A percentile compares a stretch with the other conserved stretches of the same genome.
Conservation (phyloP, 768 basidiomycete genomes). For the Panellus pusillus region DNA sequence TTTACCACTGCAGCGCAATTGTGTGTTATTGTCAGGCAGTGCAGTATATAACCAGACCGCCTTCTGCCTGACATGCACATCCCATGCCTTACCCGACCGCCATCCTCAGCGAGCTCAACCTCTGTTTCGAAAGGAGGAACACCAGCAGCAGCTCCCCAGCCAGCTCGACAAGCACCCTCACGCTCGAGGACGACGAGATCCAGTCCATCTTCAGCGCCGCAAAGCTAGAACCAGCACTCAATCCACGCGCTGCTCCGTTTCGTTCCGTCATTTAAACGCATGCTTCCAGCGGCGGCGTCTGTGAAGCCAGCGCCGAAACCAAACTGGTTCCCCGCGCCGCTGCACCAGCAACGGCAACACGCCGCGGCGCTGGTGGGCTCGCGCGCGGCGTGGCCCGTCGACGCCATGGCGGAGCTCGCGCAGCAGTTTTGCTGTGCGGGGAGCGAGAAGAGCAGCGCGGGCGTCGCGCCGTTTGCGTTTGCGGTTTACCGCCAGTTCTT, state of each 20-base stretch:
- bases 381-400: conserved; percentile 18
- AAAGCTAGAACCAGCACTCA: conserved; percentile 8
- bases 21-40: conserved; percentile 2
- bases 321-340: conserved; percentile 12
- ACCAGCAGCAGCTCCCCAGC: conserved; percentile 13
- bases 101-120: conserved; percentile 16
- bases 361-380: conserved; percentile 11
- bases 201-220: conserved; percentile 8
- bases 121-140: conserved; percentile 13
- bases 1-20: neutral
- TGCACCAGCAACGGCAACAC: neutral
- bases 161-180: conserved; percentile 20
- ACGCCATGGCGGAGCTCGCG: conserved; percentile 26
- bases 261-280: conserved; percentile 5
- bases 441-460: conserved; percentile 11
- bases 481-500: conserved; percentile 24
- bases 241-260: conserved; percentile 18
- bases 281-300: too few relatives aligned
- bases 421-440: conserved; percentile 30
- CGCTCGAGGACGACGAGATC: conserved; percentile 18
- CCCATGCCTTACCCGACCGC: conserved; percentile 19
- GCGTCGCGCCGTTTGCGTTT: conserved; percentile 26
- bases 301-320: conserved; percentile 3
- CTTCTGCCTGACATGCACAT: too few relatives aligned
- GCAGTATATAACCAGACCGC: conserved; percentile 4